phyloP scores from a whole-genome alignment of 495 filamentous ascomycete genomes.

The Penicillium bovifimosum region DNA sequence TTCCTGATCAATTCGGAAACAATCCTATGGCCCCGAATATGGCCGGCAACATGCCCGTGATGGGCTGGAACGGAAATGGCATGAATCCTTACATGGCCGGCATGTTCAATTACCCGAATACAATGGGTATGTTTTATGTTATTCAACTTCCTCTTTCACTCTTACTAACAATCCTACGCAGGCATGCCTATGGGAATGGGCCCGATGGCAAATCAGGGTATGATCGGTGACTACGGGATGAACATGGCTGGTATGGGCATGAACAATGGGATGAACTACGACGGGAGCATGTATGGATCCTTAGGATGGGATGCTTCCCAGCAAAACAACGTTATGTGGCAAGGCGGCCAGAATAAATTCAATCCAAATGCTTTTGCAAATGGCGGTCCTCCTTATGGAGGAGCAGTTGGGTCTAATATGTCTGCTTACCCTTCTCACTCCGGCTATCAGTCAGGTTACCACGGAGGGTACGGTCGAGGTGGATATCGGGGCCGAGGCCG shows the following conservation, averaged over 20 bases:
- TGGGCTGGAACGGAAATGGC: slow-evolving; percentile 57
- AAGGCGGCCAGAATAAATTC: slow-evolving; percentile 65
- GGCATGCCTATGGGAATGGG: slow-evolving; percentile 84
- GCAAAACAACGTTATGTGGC: slow-evolving; percentile 60
- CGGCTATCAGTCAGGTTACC: slow-evolving; percentile 61
- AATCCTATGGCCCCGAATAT: slow-evolving; percentile 23
- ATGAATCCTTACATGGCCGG: slow-evolving; percentile 70
- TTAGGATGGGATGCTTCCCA: slow-evolving; percentile 55
- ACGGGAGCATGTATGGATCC: slow-evolving; percentile 55
- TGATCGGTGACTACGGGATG: slow-evolving; percentile 87
- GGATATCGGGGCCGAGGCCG: slow-evolving; percentile 63
- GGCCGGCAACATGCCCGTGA: slow-evolving; percentile 51
- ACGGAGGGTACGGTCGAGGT: slow-evolving; percentile 50
- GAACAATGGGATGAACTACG: slow-evolving; percentile 75
- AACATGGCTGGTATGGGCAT: slow-evolving; percentile 92
- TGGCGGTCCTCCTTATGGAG: slow-evolving; percentile 79
- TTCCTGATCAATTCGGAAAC: slow-evolving; percentile 8
- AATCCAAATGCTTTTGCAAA: slow-evolving; percentile 67
- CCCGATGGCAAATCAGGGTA: slow-evolving; percentile 80
- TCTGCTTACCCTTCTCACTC: slow-evolving; percentile 50
- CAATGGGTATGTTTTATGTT: slow-evolving; percentile 64
- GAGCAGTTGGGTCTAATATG: slow-evolving; percentile 72
- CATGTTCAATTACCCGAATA: slow-evolving; percentile 64
- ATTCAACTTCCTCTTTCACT: background rate
- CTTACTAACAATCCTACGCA: slow-evolving; percentile 24